A percentile compares a stretch with the other conserved stretches of the same genome.
Evolutionary conservation across 2,329 filamentous ascomycete genomes (phyloP).

Genomic region (Phyllosticta citrichinensis): DNA sequence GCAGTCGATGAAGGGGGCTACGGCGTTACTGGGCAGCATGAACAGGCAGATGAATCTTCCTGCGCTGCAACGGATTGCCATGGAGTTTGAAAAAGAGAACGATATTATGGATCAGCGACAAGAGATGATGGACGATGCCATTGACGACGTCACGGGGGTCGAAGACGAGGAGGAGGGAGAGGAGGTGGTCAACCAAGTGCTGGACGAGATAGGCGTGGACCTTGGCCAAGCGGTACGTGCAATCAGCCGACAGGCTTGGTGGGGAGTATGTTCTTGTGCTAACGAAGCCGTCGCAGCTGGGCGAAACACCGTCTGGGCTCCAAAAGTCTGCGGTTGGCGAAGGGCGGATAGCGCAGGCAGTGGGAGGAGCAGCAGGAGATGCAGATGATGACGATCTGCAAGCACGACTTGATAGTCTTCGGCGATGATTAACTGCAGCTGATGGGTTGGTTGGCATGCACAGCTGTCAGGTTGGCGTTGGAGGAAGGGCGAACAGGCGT

Average conservation of each 20-base stretch:
- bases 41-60: constrained; percentile 97
- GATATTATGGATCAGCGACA: constrained; percentile 98
- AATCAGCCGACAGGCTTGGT: background rate
- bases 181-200: constrained; percentile 89
- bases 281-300: constrained; percentile 51
- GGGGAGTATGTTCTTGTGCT: constrained; percentile 7
- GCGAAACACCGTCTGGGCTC: constrained; percentile 78
- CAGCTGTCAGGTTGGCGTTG: background rate
- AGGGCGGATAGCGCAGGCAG: constrained; percentile 72
- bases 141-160: constrained; percentile 90
- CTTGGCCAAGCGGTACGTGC: constrained; percentile 68
- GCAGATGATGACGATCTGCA: constrained; percentile 79
- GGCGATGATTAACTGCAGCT: constrained; percentile 33
- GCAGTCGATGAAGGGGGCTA: constrained; percentile 98
- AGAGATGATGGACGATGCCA: constrained; percentile 99
- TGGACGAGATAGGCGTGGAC: constrained; percentile 95
- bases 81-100: constrained; percentile 98
- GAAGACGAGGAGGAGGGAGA: constrained; percentile 91
- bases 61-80: constrained; percentile 87
- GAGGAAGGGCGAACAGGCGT: constrained; percentile 7
- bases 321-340: constrained; percentile 65
- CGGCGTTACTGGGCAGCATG: constrained; percentile 87
- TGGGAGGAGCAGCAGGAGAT: constrained; percentile 48
- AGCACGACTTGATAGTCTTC: constrained; percentile 80
- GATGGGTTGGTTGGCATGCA: background rate